Evolutionary conservation across 495 filamentous ascomycete species (phyloP).

Genomic region (Aspergillus biplanus): DNA sequence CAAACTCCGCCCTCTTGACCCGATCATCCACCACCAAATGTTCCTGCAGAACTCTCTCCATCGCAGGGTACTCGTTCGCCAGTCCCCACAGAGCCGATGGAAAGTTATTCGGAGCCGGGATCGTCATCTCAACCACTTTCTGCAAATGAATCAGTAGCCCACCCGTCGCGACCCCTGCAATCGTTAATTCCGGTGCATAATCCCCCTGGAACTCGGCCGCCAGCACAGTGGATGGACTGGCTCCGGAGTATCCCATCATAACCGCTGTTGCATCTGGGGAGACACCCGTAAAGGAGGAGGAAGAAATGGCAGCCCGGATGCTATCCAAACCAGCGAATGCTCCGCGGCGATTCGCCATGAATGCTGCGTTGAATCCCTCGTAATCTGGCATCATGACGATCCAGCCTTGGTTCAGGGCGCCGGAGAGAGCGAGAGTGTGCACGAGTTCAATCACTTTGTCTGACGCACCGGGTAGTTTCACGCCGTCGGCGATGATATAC

Average conservation of each 20-base stretch:
- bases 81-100: neutral
- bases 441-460: neutral
- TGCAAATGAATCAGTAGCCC: neutral
- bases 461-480: neutral
- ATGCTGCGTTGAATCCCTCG: slow-evolving; percentile 7
- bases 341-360: slow-evolving; percentile 9
- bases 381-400: slow-evolving; percentile 8
- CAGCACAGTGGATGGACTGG: neutral
- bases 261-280: neutral
- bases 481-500: neutral
- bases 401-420: slow-evolving; percentile 10
- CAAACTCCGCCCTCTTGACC: neutral
- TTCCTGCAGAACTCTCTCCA: neutral
- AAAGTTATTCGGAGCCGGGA: neutral
- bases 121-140: neutral
- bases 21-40: neutral
- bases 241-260: neutral
- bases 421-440: neutral
- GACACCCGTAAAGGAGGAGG: neutral
- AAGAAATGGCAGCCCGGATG: neutral
- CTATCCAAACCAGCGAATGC: slow-evolving; percentile 5
- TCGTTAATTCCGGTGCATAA: neutral
- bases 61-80: neutral
- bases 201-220: neutral
- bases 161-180: neutral